Conservation (phyloP, 1,284 basidiomycete genomes). For the Lignosus rhinocerotis region DNA sequence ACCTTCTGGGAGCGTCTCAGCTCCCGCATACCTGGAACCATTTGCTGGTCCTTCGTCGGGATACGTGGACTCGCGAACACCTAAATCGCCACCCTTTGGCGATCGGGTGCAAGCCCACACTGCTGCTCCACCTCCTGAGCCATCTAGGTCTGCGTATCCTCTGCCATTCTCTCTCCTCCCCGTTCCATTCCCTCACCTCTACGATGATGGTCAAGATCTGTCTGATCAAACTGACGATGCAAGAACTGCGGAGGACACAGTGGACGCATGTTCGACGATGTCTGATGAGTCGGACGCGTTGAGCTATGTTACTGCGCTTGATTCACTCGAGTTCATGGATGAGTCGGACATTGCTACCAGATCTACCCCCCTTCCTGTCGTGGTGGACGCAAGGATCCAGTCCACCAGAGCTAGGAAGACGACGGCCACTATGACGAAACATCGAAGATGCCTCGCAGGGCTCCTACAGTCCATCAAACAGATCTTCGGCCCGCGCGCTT, state of each 20-base stretch:
- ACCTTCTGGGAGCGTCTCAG: not conserved
- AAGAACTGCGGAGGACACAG: not conserved
- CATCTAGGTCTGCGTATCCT: not conserved
- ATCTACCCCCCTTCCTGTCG: no score
- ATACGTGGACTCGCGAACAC: not conserved
- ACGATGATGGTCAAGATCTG: not conserved
- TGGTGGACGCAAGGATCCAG: not conserved
- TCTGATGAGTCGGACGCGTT: not conserved
- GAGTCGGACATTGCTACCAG: not conserved
- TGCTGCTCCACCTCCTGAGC: not conserved
- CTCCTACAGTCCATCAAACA: not conserved
- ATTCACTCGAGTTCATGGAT: not conserved
- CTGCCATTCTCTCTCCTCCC: not conserved
- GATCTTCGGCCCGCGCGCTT: not conserved
- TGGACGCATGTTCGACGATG: not conserved
- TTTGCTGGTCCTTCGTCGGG: not conserved
- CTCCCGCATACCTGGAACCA: not conserved
- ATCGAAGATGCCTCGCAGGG: not conserved
- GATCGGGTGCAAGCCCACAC: not conserved
- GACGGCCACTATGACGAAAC: not conserved
- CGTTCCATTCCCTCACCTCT: not conserved
- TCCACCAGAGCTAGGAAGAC: not conserved
- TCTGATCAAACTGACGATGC: no score
- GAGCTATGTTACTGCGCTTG: not conserved
- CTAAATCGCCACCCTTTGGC: not conserved